Evolutionary conservation across 192 early-diverging fungal genomes (phyloP).

Genomic region (Chytriomyces sp.): DNA sequence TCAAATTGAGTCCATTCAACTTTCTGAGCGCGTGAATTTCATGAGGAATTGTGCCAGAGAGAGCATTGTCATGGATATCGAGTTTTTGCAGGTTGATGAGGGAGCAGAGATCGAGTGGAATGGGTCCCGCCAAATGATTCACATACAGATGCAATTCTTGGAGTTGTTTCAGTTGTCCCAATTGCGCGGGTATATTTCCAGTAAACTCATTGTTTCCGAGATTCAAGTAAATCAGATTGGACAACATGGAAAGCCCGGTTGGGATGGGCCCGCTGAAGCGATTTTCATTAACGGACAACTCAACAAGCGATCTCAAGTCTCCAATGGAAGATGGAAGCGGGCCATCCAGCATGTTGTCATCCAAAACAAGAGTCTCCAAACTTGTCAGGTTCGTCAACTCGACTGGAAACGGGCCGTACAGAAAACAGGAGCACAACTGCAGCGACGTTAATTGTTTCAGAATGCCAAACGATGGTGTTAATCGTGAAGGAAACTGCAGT

Average conservation of each 20-base stretch:
- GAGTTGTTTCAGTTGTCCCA: neutral
- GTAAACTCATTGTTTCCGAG: neutral
- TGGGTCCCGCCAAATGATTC: neutral
- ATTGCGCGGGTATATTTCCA: neutral
- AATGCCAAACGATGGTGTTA: too few relatives aligned
- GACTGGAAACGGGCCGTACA: neutral
- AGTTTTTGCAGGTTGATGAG: neutral
- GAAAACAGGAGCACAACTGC: too few relatives aligned
- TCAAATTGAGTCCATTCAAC: too few relatives aligned
- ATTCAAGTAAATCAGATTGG: neutral
- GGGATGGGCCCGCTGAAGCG: neutral
- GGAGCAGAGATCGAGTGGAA: neutral
- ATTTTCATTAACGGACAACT: neutral
- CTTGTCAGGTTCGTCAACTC: neutral
- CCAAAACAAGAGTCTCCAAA: neutral
- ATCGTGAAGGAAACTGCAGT: too few relatives aligned
- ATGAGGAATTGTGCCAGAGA: too few relatives aligned
- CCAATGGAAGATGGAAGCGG: neutral
- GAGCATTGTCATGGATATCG: too few relatives aligned
- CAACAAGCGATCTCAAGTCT: neutral
- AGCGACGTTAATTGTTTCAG: too few relatives aligned
- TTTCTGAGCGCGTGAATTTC: too few relatives aligned
- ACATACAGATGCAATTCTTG: neutral
- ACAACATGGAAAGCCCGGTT: neutral
- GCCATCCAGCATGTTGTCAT: neutral